Percentiles rank a stretch among this genome's conserved stretches.
These are phyloP conservation scores for Ophiostoma tasmaniense DNA, from an alignment of 2,329 filamentous ascomycete genomes.

Conservation along the genomic window DNA sequence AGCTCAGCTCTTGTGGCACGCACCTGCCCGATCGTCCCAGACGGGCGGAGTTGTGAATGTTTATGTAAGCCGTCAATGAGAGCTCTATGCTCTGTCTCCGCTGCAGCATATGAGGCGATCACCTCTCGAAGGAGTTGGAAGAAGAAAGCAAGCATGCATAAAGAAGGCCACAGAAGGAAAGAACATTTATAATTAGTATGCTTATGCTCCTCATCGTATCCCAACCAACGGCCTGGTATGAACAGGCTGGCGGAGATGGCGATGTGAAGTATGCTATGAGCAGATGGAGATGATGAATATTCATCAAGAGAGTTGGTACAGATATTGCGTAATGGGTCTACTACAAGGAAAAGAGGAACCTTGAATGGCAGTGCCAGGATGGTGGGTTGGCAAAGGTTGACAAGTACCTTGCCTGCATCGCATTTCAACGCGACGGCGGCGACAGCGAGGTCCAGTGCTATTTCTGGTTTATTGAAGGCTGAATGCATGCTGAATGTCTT, in stretches of 20 bases:
- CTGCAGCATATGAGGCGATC: too few relatives aligned
- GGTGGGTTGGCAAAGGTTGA: not conserved
- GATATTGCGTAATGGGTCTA: not conserved
- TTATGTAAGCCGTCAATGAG: not conserved
- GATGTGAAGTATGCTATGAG: not conserved
- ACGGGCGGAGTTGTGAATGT: not conserved
- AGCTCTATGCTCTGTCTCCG: too few relatives aligned
- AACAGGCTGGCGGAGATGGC: not conserved
- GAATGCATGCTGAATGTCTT: not conserved
- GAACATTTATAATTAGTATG: not conserved
- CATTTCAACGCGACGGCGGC: not conserved
- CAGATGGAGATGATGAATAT: not conserved
- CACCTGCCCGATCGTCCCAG: slow-evolving; percentile 1
- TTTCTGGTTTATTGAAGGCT: not conserved
- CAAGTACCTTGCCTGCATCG: not conserved
- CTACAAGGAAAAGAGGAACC: not conserved
- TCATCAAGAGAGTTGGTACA: not conserved
- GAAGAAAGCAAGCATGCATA: not conserved
- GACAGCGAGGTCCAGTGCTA: not conserved
- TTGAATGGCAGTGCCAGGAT: not conserved
- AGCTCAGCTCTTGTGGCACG: slow-evolving; percentile 1
- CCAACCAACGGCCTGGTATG: not conserved
- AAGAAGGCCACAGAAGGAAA: not conserved
- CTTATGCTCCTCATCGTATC: not conserved
- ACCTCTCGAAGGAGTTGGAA: not conserved